A percentile compares a stretch with the other conserved stretches of the same genome.
Conservation (phyloP, 2,329 filamentous ascomycete genomes). For the Aureobasidium musti region DNA sequence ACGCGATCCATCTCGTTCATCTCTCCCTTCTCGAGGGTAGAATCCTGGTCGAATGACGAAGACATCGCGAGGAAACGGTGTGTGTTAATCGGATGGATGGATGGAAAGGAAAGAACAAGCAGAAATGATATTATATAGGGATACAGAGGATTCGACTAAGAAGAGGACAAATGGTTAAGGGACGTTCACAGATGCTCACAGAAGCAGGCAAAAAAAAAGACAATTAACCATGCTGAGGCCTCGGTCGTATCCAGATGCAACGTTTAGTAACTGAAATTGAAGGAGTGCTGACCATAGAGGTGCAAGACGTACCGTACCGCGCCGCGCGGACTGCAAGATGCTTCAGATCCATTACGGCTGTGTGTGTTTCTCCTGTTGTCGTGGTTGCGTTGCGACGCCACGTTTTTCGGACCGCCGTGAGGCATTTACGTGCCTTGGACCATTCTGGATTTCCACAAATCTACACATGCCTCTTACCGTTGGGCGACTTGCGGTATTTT, state of each 20-base stretch:
- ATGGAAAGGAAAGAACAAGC: background rate
- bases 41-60: slow-evolving; percentile 18
- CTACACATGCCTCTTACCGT: slow-evolving; percentile 26
- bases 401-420: slow-evolving; percentile 6
- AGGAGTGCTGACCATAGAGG: slow-evolving; percentile 13
- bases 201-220: slow-evolving; percentile 13
- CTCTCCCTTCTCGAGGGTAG: slow-evolving; percentile 23
- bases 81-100: background rate
- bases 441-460: slow-evolving; percentile 26
- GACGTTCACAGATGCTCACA: background rate
- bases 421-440: slow-evolving; percentile 23
- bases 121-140: slow-evolving; percentile 15
- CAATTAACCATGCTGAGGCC: background rate
- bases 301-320: slow-evolving; percentile 25
- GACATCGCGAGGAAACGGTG: slow-evolving; percentile 15
- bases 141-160: background rate
- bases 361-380: slow-evolving; percentile 21
- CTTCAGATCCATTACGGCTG: slow-evolving; percentile 21
- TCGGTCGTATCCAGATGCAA: slow-evolving; percentile 10
- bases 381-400: slow-evolving; percentile 20
- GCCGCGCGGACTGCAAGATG: slow-evolving; percentile 13
- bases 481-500: slow-evolving; percentile 26
- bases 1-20: background rate
- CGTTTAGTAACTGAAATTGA: slow-evolving; percentile 16
- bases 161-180: slow-evolving; percentile 5